These are phyloP conservation scores for Pseudogymnoascus sp. DNA, from an alignment of 2,329 filamentous ascomycete genomes.

Conservation along the genomic window DNA sequence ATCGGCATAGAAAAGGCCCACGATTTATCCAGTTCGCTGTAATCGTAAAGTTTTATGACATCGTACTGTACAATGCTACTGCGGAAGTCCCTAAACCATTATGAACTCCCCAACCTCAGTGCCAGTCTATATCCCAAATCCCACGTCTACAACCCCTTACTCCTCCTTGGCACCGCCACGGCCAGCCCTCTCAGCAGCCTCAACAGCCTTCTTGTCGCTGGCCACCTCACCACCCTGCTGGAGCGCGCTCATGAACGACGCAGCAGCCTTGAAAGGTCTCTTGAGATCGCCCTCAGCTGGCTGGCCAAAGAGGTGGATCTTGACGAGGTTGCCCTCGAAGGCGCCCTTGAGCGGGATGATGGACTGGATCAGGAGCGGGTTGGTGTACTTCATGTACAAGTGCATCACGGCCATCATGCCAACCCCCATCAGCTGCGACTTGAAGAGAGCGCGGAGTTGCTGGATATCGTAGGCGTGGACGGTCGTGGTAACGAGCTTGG, in stretches of 20 bases:
- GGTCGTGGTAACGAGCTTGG: slow-evolving; percentile 93
- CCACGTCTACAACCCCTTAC: slow-evolving; percentile 31
- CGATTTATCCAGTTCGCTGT: neutral
- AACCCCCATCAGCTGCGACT: slow-evolving; percentile 88
- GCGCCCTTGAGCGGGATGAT: slow-evolving; percentile 96
- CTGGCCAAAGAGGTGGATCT: slow-evolving; percentile 87
- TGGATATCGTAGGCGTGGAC: slow-evolving; percentile 87
- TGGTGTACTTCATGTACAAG: slow-evolving; percentile 98
- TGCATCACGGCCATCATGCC: slow-evolving; percentile 99
- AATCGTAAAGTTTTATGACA: neutral
- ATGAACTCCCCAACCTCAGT: neutral
- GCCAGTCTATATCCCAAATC: neutral
- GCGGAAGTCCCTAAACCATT: neutral
- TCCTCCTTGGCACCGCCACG: slow-evolving; percentile 66
- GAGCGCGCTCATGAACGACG: slow-evolving; percentile 74
- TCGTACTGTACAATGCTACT: neutral
- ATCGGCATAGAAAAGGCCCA: neutral
- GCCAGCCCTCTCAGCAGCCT: slow-evolving; percentile 68
- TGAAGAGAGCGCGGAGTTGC: slow-evolving; percentile 79
- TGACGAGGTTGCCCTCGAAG: slow-evolving; percentile 89
- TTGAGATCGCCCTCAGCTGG: slow-evolving; percentile 84
- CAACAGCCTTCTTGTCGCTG: slow-evolving; percentile 86
- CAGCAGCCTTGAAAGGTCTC: slow-evolving; percentile 84
- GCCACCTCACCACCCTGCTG: slow-evolving; percentile 55
- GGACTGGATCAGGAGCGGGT: slow-evolving; percentile 95